Evolutionary conservation across 2,329 filamentous ascomycete genomes (phyloP), one percentile per base, ranked within the genome.

Genomic region (Gnomoniopsis sp.): DNA sequence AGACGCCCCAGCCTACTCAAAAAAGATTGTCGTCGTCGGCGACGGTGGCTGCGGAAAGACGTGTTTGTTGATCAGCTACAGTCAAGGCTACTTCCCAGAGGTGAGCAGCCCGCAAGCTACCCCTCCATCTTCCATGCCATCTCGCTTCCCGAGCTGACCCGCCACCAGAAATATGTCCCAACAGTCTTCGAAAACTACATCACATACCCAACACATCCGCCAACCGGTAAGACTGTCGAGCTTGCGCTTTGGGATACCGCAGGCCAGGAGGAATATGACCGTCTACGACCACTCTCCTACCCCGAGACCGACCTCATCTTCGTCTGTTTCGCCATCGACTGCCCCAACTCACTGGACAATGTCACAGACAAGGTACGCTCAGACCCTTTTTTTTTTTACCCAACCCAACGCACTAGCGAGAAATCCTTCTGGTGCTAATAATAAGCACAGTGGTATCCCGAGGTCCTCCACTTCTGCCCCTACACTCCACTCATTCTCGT

Each of bases 131-230:
- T 48, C 34, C 41, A 22, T 51, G 36, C 36, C 23, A 38, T 48
- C 34, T 19, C 22, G n/a, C 22, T 43, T 12, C 48, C 34, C 41
- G 43, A 44, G 46, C 34, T 33, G 6, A 41, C 33, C 36, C 30
- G 49, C 54, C 57, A 49, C 22, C 69, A 99, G 95, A 98, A 97
- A 98, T 99, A 99, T 70, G 95, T 99, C 44, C 95, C 95, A 3
- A 99, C 95, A 2, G 95, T 99, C 54, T 99, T 99, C 74, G 95
- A 99, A 72, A 99, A 99, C 80, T 99, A 99, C 84, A 98, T 99
- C 77, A 97, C 95, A 56, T 93, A 96, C 74, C 96, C 93, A 58
- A 89, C 88, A 61, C 95, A 99, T 77, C 86, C 87, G 64, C 85
- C 87, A 48, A 90, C 89, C 14, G 93, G 93, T 70, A 98, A 97